Percentiles rank a stretch among this genome's conserved stretches.
phyloP scores from a whole-genome alignment of 2,329 filamentous ascomycete genomes.

The Aspergillus terreus region DNA sequence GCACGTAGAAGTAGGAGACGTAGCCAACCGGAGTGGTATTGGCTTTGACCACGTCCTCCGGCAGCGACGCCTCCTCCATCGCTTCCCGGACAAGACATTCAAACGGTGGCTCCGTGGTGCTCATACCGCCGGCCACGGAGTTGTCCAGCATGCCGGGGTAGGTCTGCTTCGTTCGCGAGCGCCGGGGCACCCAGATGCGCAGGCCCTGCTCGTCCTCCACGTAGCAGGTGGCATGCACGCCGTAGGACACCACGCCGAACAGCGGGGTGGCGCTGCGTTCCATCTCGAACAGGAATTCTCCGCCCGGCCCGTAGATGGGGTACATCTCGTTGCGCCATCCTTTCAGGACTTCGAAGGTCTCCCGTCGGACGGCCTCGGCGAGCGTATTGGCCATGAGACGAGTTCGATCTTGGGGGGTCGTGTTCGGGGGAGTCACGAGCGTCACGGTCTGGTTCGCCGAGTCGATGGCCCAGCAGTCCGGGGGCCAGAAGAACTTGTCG shows the following conservation, averaged over 20 bases:
- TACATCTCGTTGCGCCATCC: constrained; percentile 81
- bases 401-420: constrained; percentile 62
- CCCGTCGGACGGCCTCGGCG: constrained; percentile 64
- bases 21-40: constrained; percentile 60
- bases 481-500: constrained; percentile 44
- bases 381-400: constrained; percentile 55
- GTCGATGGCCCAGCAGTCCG: constrained; percentile 59
- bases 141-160: constrained; percentile 94
- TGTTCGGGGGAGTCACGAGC: constrained; percentile 52
- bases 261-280: constrained; percentile 72
- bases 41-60: constrained; percentile 63
- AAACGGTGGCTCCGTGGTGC: constrained; percentile 73
- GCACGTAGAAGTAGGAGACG: constrained; percentile 81
- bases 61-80: constrained; percentile 81
- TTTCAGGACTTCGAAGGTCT: constrained; percentile 67
- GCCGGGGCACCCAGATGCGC: constrained; percentile 78
- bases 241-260: constrained; percentile 73
- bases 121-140: constrained; percentile 81
- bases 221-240: constrained; percentile 77
- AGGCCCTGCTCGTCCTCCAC: constrained; percentile 56
- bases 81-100: constrained; percentile 82
- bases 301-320: constrained; percentile 65
- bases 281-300: constrained; percentile 63
- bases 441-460: constrained; percentile 58
- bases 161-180: constrained; percentile 74